Conservation (phyloP, 177 flowering plant species). For the Vitis hybrid region DNA sequence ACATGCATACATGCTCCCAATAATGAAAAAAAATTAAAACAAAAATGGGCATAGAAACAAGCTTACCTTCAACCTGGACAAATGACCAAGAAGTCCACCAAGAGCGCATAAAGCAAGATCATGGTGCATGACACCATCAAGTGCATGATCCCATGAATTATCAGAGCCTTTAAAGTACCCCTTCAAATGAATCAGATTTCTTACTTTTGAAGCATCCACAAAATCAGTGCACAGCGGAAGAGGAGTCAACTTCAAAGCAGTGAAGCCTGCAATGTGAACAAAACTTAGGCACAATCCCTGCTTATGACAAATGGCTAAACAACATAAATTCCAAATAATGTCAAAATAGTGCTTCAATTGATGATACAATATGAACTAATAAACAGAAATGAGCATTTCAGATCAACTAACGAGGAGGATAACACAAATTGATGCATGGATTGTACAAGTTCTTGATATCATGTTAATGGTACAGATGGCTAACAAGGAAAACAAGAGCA, state of each 20-base stretch:
- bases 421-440: too few species aligned
- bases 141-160: constrained; percentile 32
- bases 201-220: constrained; percentile 60
- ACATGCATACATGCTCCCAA: neutral
- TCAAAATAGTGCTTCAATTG: too few species aligned
- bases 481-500: too few species aligned
- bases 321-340: too few species aligned
- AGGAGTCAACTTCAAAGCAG: constrained; percentile 51
- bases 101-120: constrained; percentile 68
- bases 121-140: constrained; percentile 44
- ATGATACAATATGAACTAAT: neutral
- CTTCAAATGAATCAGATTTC: constrained; percentile 51
- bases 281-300: neutral
- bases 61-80: constrained; percentile 81
- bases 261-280: constrained; percentile 44
- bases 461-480: too few species aligned
- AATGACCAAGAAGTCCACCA: constrained; percentile 72
- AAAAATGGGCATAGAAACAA: neutral
- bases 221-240: constrained; percentile 44
- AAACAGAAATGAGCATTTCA: neutral
- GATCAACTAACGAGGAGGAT: too few species aligned
- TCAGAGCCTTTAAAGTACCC: constrained; percentile 69
- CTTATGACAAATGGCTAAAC: neutral
- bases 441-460: too few species aligned
- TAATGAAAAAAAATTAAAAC: neutral